phyloP scores from a whole-genome alignment of 768 basidiomycete genomes.

The Clavaria fumosa region DNA sequence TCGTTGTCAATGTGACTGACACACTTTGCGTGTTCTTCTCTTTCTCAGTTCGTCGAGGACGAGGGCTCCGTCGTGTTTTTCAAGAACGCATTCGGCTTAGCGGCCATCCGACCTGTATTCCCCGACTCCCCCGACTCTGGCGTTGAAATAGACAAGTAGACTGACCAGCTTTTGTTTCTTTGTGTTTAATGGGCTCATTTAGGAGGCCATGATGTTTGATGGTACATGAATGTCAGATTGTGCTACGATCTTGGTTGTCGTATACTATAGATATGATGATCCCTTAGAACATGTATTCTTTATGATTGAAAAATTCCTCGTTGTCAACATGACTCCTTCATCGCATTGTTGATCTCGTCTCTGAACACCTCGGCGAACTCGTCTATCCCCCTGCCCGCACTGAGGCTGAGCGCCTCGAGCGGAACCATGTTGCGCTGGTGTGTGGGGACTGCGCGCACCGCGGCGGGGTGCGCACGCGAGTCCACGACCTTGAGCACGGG shows the following conservation, averaged over 20 bases:
- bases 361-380: constrained; percentile 61
- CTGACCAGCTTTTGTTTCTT: neutral
- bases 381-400: constrained; percentile 52
- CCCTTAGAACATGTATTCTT: no score
- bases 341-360: constrained; percentile 29
- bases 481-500: constrained; percentile 53
- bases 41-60: constrained; percentile 73
- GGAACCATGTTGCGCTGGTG: constrained; percentile 87
- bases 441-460: constrained; percentile 49
- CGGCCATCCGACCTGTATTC: constrained; percentile 51
- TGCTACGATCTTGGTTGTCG: no score
- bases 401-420: constrained; percentile 69
- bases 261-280: no score
- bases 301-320: no score
- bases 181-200: no score
- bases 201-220: no score
- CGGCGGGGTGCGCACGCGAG: constrained; percentile 56
- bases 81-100: constrained; percentile 75
- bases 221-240: no score
- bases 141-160: constrained; percentile 34
- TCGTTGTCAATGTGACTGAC: neutral
- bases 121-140: constrained; percentile 42
- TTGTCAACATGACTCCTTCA: no score
- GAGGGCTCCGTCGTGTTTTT: constrained; percentile 83
- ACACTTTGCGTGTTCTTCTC: constrained; percentile 4